phyloP scores from a whole-genome alignment of 202 grass and related monocot species.

The Cymbopogon flexuosus region DNA sequence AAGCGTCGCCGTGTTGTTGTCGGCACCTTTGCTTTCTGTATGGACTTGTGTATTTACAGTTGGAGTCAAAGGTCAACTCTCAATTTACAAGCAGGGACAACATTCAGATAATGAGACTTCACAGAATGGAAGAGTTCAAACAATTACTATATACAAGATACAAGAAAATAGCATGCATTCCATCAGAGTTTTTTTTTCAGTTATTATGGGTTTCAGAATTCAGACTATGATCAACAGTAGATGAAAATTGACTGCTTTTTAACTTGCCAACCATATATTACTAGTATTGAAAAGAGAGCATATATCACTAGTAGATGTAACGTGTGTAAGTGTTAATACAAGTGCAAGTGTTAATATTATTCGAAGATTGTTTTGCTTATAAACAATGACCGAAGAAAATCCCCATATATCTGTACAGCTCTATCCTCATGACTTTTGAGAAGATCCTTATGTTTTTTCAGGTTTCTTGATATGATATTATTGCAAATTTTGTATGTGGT shows the following conservation, averaged over 20 bases:
- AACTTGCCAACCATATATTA: background rate
- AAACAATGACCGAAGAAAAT: background rate
- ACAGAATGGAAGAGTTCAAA: background rate
- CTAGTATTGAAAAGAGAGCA: background rate
- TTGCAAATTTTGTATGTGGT: background rate
- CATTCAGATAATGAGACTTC: background rate
- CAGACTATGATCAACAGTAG: background rate
- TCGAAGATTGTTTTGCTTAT: background rate
- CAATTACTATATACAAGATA: background rate
- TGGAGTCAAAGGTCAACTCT: background rate
- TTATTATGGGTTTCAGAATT: background rate
- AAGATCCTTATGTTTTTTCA: background rate
- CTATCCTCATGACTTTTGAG: background rate
- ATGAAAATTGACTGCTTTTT: background rate
- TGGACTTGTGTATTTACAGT: background rate
- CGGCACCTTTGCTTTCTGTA: background rate
- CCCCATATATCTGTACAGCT: background rate
- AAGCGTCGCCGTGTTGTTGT: constrained; percentile 14
- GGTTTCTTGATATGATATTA: background rate
- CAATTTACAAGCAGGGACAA: constrained; percentile 3
- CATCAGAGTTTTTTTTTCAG: background rate
- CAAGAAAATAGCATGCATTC: background rate
- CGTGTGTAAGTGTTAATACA: background rate
- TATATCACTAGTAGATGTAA: background rate
- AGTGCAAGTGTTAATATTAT: background rate